These are phyloP conservation scores for Kodamaea fungicola DNA, from an alignment of 1,139 yeast genomes.

Conservation along the genomic window DNA sequence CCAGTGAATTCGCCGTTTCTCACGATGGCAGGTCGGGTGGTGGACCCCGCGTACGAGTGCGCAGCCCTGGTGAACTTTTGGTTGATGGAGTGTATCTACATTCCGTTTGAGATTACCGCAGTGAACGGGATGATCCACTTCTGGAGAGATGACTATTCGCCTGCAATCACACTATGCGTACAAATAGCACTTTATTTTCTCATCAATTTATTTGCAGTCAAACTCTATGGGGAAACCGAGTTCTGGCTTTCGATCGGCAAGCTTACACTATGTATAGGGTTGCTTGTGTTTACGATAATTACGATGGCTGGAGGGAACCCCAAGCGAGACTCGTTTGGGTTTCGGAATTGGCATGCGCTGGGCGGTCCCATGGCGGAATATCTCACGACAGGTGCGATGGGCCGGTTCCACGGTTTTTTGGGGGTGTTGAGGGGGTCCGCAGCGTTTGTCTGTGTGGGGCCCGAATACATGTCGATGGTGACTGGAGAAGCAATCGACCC, in stretches of 20 bases:
- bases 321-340: slow-evolving; percentile 59
- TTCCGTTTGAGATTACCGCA: slow-evolving; percentile 80
- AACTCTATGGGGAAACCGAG: slow-evolving; percentile 73
- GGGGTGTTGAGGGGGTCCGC: slow-evolving; percentile 55
- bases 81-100: slow-evolving; percentile 69
- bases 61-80: slow-evolving; percentile 82
- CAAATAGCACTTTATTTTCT: slow-evolving; percentile 60
- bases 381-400: slow-evolving; percentile 52
- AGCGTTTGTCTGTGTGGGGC: slow-evolving; percentile 74
- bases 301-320: slow-evolving; percentile 90
- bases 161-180: slow-evolving; percentile 59
- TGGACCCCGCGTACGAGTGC: slow-evolving; percentile 69
- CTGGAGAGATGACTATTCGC: slow-evolving; percentile 74
- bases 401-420: slow-evolving; percentile 70
- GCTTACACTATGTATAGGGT: slow-evolving; percentile 65
- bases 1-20: slow-evolving; percentile 68
- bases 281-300: slow-evolving; percentile 67
- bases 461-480: slow-evolving; percentile 79
- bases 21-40: slow-evolving; percentile 52
- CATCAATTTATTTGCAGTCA: slow-evolving; percentile 71
- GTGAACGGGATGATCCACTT: slow-evolving; percentile 74
- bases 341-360: slow-evolving; percentile 55
- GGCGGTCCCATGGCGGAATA: slow-evolving; percentile 54
- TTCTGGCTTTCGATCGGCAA: slow-evolving; percentile 79
- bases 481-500: slow-evolving; percentile 84